Conservation (phyloP, 805 yeast genomes). For the Zygosaccharomyces bisporus region DNA sequence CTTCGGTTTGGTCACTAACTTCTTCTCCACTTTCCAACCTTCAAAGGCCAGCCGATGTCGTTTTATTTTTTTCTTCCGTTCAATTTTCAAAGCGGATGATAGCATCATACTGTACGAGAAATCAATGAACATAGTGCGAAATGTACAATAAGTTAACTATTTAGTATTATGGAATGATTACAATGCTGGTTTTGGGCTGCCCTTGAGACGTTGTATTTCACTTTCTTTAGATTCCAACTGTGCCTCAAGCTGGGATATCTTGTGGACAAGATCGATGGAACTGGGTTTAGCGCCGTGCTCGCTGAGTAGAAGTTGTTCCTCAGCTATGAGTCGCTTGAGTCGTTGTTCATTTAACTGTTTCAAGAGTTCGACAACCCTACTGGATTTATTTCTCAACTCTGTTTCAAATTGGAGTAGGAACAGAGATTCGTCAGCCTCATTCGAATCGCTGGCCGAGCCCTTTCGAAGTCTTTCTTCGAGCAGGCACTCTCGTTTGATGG, state of each 20-base stretch:
- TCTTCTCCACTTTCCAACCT: neutral
- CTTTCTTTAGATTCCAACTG: slow-evolving; percentile 49
- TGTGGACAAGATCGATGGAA: slow-evolving; percentile 52
- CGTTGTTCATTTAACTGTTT: slow-evolving; percentile 61
- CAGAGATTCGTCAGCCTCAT: slow-evolving; percentile 7
- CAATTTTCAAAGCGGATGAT: neutral
- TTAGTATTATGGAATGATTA: slow-evolving; percentile 28
- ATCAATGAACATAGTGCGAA: neutral
- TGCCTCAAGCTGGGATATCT: slow-evolving; percentile 50
- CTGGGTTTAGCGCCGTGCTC: slow-evolving; percentile 54
- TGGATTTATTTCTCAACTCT: slow-evolving; percentile 39
- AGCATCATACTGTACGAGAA: neutral
- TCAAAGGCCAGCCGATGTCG: neutral
- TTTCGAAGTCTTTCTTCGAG: slow-evolving; percentile 45
- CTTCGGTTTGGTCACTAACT: slow-evolving; percentile 33
- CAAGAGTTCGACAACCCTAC: slow-evolving; percentile 49
- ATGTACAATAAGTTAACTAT: neutral
- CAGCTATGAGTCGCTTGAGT: slow-evolving; percentile 61
- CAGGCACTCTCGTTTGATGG: slow-evolving; percentile 64
- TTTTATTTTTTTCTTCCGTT: neutral
- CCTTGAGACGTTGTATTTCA: slow-evolving; percentile 39
- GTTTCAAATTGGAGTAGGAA: slow-evolving; percentile 29
- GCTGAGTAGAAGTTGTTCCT: slow-evolving; percentile 58
- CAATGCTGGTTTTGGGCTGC: slow-evolving; percentile 19
- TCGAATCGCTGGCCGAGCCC: slow-evolving; percentile 7